These are phyloP conservation scores for Russula sp. DNA, from an alignment of 768 basidiomycete genomes.

Conservation along the genomic window DNA sequence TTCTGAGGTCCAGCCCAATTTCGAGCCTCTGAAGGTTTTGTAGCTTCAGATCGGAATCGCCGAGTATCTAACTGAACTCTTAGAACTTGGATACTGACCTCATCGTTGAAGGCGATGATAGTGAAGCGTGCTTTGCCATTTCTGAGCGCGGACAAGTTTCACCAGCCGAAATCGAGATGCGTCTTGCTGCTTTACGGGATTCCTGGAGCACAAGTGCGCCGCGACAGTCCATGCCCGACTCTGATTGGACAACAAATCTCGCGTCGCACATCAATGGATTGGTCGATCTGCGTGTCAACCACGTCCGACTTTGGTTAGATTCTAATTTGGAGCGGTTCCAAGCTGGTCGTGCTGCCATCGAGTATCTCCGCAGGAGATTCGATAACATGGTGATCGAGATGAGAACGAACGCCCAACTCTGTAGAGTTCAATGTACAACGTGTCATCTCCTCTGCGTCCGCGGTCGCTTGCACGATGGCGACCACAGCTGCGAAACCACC, in stretches of 20 bases:
- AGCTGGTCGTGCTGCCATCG: constrained; percentile 38
- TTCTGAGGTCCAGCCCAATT: constrained; percentile 40
- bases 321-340: constrained; percentile 46
- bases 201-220: constrained; percentile 30
- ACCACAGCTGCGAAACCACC: constrained; percentile 46
- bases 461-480: constrained; percentile 39
- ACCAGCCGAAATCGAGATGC: constrained; percentile 27
- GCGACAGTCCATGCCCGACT: constrained; percentile 37
- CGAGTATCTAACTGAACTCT: not conserved
- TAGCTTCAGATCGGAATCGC: not conserved
- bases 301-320: constrained; percentile 47
- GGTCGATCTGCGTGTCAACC: constrained; percentile 39
- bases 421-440: constrained; percentile 39
- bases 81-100: constrained; percentile 51
- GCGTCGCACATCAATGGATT: constrained; percentile 35
- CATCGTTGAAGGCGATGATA: constrained; percentile 37
- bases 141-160: constrained; percentile 21
- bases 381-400: constrained; percentile 39
- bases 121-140: constrained; percentile 32
- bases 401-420: constrained; percentile 41
- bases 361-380: constrained; percentile 40
- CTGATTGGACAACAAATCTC: constrained; percentile 38
- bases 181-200: constrained; percentile 25
- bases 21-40: constrained; percentile 46
- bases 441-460: constrained; percentile 49